Base-by-base conservation (phyloP, 208 protist genomes). In the Phytomonas serpens region DNA sequence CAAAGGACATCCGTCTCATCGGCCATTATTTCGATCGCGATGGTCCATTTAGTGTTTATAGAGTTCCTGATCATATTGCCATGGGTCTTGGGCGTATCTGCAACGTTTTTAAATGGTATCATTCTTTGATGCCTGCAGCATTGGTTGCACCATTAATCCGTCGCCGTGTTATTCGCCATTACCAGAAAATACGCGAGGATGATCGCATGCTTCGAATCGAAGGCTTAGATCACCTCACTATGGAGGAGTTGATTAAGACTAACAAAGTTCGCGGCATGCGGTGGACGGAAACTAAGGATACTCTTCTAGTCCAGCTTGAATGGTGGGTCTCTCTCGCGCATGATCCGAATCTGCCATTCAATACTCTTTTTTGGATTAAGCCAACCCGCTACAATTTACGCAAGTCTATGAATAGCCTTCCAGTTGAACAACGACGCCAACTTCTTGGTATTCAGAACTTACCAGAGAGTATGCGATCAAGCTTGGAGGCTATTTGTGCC, bases 281-380 rank as follows among this genome's bases (percentile, higher is more conserved):
- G 13, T 96, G 91, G 89, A 91, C 86, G 19, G 88, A 96, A 63
- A 86, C 78, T 51, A 77, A 72, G 7, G 91, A 94, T 57, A 88
- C 91, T n/a, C 85, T 96, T 6, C 81, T 80, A 57, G 84, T 93
- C 33, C 91, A 96, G 75, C 61, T 96, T 64, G 86, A 96, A 78
- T 94, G 89, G 89, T 96, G 91, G 89, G 85, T 77, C 71, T 80
- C 74, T 36, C 79, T 96, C 30, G 77, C 87, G 9, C 83, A 83
- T 27, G 91, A 96, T 70, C 79, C 81, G 51, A 84, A 75, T 69
- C 87, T 94, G 2, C 91, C 91, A 64, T 96, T 93, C 79, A 94
- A 96, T 74, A 93, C 89, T 31, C 79, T 96, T 23, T 96, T 92
- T 77, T 96, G 88, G 89, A 81, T 96, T 31, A 94, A 93, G 76